phyloP scores from a whole-genome alignment of 805 yeast species.

The Candida coquimbonensis region DNA sequence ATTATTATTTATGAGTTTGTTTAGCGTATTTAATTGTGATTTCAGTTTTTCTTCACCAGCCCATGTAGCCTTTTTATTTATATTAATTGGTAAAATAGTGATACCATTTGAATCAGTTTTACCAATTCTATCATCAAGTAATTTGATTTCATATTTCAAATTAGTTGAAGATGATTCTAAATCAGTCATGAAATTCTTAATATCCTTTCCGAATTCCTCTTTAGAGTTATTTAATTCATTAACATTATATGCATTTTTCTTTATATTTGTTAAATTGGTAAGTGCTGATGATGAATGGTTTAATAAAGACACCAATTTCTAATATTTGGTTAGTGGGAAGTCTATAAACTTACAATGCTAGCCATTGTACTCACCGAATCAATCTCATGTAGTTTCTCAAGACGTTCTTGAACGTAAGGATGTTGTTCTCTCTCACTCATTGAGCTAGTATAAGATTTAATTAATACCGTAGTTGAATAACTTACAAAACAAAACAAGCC shows the following conservation, averaged over 20 bases:
- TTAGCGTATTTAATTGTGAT: conserved; percentile 35
- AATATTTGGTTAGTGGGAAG: neutral
- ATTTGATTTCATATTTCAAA: conserved; percentile 58
- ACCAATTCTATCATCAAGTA: conserved; percentile 54
- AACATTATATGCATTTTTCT: conserved; percentile 20
- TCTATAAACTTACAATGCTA: neutral
- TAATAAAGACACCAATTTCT: conserved; percentile 43
- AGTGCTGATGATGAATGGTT: conserved; percentile 43
- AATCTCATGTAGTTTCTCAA: conserved; percentile 44
- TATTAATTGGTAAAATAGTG: conserved; percentile 58
- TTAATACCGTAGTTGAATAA: no score
- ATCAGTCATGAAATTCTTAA: conserved; percentile 43
- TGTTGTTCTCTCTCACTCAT: conserved; percentile 19
- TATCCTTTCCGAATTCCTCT: conserved; percentile 35
- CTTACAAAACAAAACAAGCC: no score
- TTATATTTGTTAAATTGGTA: conserved; percentile 31
- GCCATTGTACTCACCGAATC: conserved; percentile 29
- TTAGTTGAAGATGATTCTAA: conserved; percentile 53
- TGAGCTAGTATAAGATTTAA: no score
- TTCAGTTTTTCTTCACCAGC: conserved; percentile 53
- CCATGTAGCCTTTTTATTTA: conserved; percentile 65
- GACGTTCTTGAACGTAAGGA: conserved; percentile 40
- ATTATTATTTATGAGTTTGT: conserved; percentile 17
- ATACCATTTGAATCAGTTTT: conserved; percentile 38
- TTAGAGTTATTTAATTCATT: conserved; percentile 24